A percentile compares a stretch with the other conserved stretches of the same genome.
Evolutionary conservation across 768 basidiomycete genomes (phyloP).

Genomic region (Terana coerulea): DNA sequence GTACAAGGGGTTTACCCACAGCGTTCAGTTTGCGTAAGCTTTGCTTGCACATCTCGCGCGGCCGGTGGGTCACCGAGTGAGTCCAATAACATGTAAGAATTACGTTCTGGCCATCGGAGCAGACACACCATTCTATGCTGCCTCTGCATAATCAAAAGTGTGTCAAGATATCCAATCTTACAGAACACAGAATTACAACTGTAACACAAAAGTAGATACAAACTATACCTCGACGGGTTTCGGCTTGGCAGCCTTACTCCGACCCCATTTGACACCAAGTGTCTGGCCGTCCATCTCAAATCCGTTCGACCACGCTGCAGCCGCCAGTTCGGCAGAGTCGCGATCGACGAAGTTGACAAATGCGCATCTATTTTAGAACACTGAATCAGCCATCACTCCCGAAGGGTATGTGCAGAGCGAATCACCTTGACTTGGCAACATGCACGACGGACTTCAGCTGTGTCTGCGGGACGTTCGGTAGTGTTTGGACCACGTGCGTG

Average conservation of each 20-base stretch:
- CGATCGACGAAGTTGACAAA: slow-evolving; percentile 93
- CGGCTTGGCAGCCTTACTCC: slow-evolving; percentile 50
- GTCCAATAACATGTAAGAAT: background rate
- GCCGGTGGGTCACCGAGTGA: too few relatives aligned
- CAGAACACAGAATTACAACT: background rate
- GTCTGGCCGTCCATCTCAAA: slow-evolving; percentile 79
- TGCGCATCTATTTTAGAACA: slow-evolving; percentile 61
- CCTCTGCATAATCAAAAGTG: background rate
- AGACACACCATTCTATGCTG: too few relatives aligned
- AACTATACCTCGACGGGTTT: slow-evolving; percentile 10
- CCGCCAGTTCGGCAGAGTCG: slow-evolving; percentile 79
- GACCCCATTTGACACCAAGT: slow-evolving; percentile 84
- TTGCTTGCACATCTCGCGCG: too few relatives aligned
- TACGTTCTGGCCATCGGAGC: background rate
- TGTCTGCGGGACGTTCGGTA: slow-evolving; percentile 58
- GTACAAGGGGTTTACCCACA: too few relatives aligned
- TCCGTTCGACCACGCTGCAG: slow-evolving; percentile 87
- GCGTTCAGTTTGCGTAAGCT: too few relatives aligned
- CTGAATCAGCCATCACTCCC: background rate
- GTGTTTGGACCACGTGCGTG: slow-evolving; percentile 62
- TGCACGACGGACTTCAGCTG: slow-evolving; percentile 83
- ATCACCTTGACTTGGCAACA: slow-evolving; percentile 79
- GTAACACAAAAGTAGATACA: background rate
- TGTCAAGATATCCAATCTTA: background rate
- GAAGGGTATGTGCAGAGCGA: slow-evolving; percentile 14